A percentile compares a stretch with the other conserved stretches of the same genome.
These are phyloP conservation scores for Malus sieversii DNA, from an alignment of 306 rosid genomes.

Conservation along the genomic window DNA sequence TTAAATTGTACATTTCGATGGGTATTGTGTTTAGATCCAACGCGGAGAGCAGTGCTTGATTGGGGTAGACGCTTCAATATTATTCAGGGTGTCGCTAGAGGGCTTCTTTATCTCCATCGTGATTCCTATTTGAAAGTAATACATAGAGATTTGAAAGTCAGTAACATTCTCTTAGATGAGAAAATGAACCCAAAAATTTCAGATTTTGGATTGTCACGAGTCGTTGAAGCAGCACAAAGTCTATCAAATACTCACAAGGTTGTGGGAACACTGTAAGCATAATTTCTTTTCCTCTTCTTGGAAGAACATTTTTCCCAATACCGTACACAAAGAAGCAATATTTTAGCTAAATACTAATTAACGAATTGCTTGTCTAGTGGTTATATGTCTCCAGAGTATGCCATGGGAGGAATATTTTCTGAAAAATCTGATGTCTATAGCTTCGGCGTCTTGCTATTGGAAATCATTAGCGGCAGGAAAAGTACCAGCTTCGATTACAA, in stretches of 20 bases:
- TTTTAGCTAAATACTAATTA: background rate
- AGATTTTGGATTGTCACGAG: conserved; percentile 32
- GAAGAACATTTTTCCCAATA: background rate
- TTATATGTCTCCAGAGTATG: conserved; percentile 33
- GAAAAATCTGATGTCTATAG: conserved; percentile 30
- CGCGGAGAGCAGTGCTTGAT: background rate
- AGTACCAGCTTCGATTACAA: conserved; percentile 4
- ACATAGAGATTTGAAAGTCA: conserved; percentile 25
- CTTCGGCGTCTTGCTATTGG: conserved; percentile 26
- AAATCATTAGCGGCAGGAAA: conserved; percentile 27
- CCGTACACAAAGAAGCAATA: background rate
- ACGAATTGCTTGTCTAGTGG: conserved; percentile 3
- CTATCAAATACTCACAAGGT: background rate
- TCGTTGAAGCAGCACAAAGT: background rate
- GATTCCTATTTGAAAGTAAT: conserved; percentile 17
- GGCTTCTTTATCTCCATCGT: conserved; percentile 22
- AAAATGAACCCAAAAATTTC: conserved; percentile 32
- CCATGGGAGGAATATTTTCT: conserved; percentile 9
- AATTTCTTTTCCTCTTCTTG: background rate
- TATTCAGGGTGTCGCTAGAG: conserved; percentile 21
- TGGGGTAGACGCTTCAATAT: conserved; percentile 16
- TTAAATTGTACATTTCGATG: background rate
- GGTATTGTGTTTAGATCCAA: conserved; percentile 2
- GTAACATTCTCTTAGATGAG: conserved; percentile 23
- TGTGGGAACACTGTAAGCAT: conserved; percentile 28